phyloP scores from a whole-genome alignment of 768 basidiomycete species.

The Hortiboletus campestris region DNA sequence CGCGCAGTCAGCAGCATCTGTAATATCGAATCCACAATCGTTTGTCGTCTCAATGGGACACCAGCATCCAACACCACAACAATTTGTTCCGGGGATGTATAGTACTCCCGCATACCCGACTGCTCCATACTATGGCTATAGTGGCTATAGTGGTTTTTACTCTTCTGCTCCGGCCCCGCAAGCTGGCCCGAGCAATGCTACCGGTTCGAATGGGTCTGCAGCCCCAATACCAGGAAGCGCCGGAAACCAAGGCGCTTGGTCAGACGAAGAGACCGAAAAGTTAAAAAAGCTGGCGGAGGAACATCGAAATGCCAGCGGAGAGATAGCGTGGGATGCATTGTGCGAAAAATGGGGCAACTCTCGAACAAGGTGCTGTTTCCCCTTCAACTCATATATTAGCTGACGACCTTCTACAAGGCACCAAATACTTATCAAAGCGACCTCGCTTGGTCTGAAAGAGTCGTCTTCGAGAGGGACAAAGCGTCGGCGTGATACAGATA shows the following conservation, averaged over 20 bases:
- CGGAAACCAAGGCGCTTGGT: slow-evolving; percentile 72
- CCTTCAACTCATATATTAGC: not conserved
- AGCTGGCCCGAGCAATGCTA: slow-evolving; percentile 27
- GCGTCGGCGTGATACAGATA: slow-evolving; percentile 50
- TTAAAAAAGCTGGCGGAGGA: slow-evolving; percentile 70
- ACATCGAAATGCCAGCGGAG: slow-evolving; percentile 45
- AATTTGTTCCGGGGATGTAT: slow-evolving; percentile 38
- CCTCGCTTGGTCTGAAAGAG: slow-evolving; percentile 73
- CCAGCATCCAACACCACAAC: slow-evolving; percentile 47
- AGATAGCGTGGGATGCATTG: slow-evolving; percentile 79
- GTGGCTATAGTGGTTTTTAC: slow-evolving; percentile 35
- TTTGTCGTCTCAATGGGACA: slow-evolving; percentile 71
- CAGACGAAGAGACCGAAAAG: slow-evolving; percentile 71
- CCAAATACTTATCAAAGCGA: slow-evolving; percentile 82
- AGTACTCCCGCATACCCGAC: slow-evolving; percentile 50
- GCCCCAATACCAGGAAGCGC: slow-evolving; percentile 26
- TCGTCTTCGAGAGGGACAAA: slow-evolving; percentile 65
- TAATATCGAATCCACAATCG: slow-evolving; percentile 69
- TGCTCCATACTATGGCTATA: slow-evolving; percentile 62
- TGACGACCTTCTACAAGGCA: slow-evolving; percentile 46
- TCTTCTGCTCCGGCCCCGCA: slow-evolving; percentile 22
- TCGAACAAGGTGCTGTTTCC: slow-evolving; percentile 57
- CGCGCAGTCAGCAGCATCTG: slow-evolving; percentile 37
- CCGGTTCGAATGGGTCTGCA: slow-evolving; percentile 23
- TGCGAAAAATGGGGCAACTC: slow-evolving; percentile 71